These are phyloP conservation scores for Takashimella tepidaria DNA, from an alignment of 1,284 basidiomycete genomes.

Conservation along the genomic window DNA sequence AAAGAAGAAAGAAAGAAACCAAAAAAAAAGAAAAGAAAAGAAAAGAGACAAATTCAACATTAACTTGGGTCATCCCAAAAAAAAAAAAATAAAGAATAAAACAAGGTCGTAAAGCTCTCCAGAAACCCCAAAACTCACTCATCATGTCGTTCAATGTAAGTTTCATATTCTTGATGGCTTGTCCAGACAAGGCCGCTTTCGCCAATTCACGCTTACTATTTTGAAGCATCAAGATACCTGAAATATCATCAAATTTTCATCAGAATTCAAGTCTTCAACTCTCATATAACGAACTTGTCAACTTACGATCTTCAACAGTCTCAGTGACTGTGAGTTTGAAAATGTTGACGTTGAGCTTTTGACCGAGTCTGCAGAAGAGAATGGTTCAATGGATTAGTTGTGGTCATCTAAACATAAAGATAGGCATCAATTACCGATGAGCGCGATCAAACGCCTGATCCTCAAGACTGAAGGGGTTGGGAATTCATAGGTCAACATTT, in stretches of 20 bases:
- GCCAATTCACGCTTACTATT: conserved; percentile 81
- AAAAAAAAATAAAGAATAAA: no score
- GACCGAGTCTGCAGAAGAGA: conserved; percentile 64
- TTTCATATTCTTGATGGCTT: conserved; percentile 76
- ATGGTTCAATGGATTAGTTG: neutral
- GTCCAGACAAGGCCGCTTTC: conserved; percentile 77
- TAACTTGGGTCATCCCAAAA: no score
- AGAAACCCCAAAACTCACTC: conserved; percentile 40
- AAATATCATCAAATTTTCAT: neutral
- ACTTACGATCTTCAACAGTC: conserved; percentile 76
- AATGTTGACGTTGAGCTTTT: conserved; percentile 79
- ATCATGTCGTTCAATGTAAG: conserved; percentile 80
- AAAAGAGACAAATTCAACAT: no score
- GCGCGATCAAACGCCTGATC: conserved; percentile 91
- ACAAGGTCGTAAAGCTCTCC: no score
- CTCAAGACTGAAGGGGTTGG: conserved; percentile 56
- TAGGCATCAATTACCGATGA: conserved; percentile 54
- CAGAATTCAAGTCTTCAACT: neutral
- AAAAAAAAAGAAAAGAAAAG: no score
- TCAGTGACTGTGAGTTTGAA: conserved; percentile 85
- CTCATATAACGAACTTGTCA: neutral
- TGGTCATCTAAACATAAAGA: neutral
- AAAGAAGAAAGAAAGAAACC: no score
- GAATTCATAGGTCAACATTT: neutral
- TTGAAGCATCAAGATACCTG: conserved; percentile 61